A percentile compares a stretch with the other conserved stretches of the same genome.
Evolutionary conservation across 371 early-diverging fungal species (phyloP).

Genomic region (Haplosporangium sp.): DNA sequence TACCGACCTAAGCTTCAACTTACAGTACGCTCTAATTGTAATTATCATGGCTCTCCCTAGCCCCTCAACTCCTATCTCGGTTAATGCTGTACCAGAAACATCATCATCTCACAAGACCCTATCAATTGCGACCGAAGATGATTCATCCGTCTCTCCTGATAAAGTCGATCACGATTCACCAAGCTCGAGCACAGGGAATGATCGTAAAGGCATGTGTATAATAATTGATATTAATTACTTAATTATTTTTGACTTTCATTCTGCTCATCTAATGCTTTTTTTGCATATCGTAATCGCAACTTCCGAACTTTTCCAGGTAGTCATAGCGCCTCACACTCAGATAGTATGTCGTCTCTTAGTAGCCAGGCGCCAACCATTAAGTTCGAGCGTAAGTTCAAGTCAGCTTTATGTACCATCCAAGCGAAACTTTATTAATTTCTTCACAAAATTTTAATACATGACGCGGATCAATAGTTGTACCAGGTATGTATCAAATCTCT

Average conservation of each 20-base stretch:
- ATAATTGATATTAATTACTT: background rate
- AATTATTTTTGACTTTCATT: too few species aligned
- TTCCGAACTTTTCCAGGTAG: background rate
- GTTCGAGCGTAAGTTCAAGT: slow-evolving; percentile 36
- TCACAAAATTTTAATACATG: background rate
- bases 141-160: background rate
- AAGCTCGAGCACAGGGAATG: background rate
- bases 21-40: too few species aligned
- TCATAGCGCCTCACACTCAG: slow-evolving; percentile 7
- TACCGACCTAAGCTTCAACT: too few species aligned
- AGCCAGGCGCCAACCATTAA: slow-evolving; percentile 28
- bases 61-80: background rate
- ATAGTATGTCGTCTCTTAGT: slow-evolving; percentile 28
- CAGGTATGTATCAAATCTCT: slow-evolving; percentile 11
- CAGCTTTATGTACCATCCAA: too few species aligned
- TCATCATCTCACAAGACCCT: background rate
- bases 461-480: slow-evolving; percentile 9
- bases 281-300: background rate
- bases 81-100: background rate
- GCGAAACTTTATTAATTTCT: background rate
- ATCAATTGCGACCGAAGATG: background rate
- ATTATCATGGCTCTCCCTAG: background rate
- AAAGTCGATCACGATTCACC: background rate
- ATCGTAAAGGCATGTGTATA: background rate
- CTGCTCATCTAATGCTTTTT: background rate